A percentile compares a stretch with the other conserved stretches of the same genome.
Evolutionary conservation across 352 stramenopile genomes (phyloP).

Genomic region (Pythium inflatum): DNA sequence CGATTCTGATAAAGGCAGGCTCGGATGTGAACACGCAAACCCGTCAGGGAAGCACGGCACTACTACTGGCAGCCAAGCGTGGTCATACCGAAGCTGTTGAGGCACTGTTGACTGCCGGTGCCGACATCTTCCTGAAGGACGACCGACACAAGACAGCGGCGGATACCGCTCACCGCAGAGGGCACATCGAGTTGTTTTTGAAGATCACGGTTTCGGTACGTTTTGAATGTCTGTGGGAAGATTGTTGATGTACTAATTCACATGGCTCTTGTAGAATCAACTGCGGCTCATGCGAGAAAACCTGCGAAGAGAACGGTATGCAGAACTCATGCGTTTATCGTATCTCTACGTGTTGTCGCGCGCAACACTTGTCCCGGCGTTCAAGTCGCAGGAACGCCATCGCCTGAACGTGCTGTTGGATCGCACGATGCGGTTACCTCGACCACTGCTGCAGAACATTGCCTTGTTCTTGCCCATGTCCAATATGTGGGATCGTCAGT

Average conservation of each 20-base stretch:
- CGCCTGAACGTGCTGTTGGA: slow-evolving; percentile 63
- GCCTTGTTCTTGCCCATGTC: slow-evolving; percentile 75
- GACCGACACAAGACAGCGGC: slow-evolving; percentile 86
- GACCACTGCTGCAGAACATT: slow-evolving; percentile 82
- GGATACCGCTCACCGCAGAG: slow-evolving; percentile 79
- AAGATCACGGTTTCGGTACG: slow-evolving; percentile 81
- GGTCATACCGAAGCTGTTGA: slow-evolving; percentile 81
- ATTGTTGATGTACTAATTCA: slow-evolving; percentile 1
- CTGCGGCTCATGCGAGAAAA: slow-evolving; percentile 78
- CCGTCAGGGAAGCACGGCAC: slow-evolving; percentile 82
- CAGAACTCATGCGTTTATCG: slow-evolving; percentile 71
- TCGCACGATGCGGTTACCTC: slow-evolving; percentile 69
- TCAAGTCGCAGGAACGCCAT: slow-evolving; percentile 48
- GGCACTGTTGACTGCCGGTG: slow-evolving; percentile 75
- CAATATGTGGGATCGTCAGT: slow-evolving; percentile 77
- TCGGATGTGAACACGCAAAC: slow-evolving; percentile 91
- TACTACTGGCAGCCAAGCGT: slow-evolving; percentile 81
- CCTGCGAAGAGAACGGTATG: slow-evolving; percentile 70
- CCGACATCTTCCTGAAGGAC: slow-evolving; percentile 88
- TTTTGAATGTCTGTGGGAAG: neutral
- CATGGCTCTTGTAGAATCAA: slow-evolving; percentile 51
- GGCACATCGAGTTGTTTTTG: slow-evolving; percentile 81
- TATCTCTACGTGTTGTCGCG: slow-evolving; percentile 68
- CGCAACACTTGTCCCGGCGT: slow-evolving; percentile 49
- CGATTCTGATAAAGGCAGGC: slow-evolving; percentile 77